These are phyloP conservation scores for Melampsora larici-populina DNA, from an alignment of 1,284 basidiomycete genomes.

Conservation along the genomic window DNA sequence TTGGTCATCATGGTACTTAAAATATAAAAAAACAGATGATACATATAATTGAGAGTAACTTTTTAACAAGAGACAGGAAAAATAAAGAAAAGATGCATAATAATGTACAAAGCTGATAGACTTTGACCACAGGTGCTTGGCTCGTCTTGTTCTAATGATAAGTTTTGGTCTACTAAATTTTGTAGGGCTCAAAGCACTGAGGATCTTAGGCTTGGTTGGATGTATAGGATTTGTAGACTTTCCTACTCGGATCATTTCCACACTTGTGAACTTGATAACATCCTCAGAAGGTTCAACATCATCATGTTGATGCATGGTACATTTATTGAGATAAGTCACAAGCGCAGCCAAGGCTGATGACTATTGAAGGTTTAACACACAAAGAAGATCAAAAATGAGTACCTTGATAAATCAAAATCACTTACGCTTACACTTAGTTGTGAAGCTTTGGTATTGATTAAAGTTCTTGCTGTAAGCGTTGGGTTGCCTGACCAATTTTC, in stretches of 20 bases:
- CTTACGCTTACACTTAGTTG: constrained; percentile 16
- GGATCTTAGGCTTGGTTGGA: too few species aligned
- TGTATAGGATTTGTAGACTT: too few species aligned
- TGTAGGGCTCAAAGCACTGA: too few species aligned
- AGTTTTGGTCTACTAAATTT: too few species aligned
- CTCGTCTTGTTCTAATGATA: too few species aligned
- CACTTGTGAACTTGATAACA: constrained; percentile 21
- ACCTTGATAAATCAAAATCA: neutral
- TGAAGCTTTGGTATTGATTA: constrained; percentile 19
- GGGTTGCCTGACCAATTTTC: constrained; percentile 11
- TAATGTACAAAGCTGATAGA: too few species aligned
- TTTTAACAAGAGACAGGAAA: too few species aligned
- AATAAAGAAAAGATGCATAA: too few species aligned
- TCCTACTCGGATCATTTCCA: constrained; percentile 32
- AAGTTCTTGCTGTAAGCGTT: constrained; percentile 23
- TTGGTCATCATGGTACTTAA: too few species aligned
- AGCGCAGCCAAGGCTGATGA: constrained; percentile 24
- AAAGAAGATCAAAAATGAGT: neutral
- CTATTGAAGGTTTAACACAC: neutral
- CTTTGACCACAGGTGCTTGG: too few species aligned
- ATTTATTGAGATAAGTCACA: constrained; percentile 10
- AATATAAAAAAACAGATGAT: too few species aligned
- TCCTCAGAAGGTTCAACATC: neutral
- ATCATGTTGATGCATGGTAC: neutral
- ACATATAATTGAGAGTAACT: too few species aligned